Base-by-base conservation (phyloP, 495 filamentous ascomycete species). In the Aspergillus indologenus region DNA sequence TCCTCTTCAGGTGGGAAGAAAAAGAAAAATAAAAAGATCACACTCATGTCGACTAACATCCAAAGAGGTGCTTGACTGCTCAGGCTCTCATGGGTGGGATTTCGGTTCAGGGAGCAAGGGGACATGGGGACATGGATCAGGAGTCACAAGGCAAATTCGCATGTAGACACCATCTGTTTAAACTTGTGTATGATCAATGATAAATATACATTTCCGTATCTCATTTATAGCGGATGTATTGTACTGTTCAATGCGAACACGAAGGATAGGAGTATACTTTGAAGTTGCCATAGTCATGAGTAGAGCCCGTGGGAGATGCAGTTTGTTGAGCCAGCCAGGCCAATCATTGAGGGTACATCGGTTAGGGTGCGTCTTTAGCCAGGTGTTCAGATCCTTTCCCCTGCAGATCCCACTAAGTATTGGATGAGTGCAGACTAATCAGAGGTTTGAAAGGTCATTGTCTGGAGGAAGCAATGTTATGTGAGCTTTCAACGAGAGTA, bases 21-120 rank as follows among this genome's bases (percentile, higher is more conserved):
- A 74, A 96, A 93, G 79, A 96, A 95, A 75, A 85, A 83, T 53
- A 92, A 95, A 76, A 94, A 95, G 79, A 96, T 96, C 53, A 96
- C 90, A 11, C 69, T 96, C 56, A 96, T 96, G 92, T 92, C 90
- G 58, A 96, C 92, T 34, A 90, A 83, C 68, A 86, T 81, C 44
- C 79, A 87, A 59, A 78, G 87, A 68, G 87, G 83, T 9, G 87
- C 87, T 53, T 77, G 34, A 63, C 6, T 20, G 7, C 18, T 51
- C 15, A 19, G 51, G 12, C 34, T n/a, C 2, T 40, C 12, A 11
- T 7, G 34, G 5, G 12, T 7, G 12, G 12, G 12, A 40, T 15
- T 40, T 40, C 5, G 34, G 12, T 11, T 40, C 5, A 2, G 34
- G 12, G 34, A 40, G 34, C 12, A 40, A 40, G 12, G 12, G 34